Evolutionary conservation across 805 yeast genomes (phyloP), one percentile per base, ranked within the genome.

Genomic region (Peterozyma toletana): DNA sequence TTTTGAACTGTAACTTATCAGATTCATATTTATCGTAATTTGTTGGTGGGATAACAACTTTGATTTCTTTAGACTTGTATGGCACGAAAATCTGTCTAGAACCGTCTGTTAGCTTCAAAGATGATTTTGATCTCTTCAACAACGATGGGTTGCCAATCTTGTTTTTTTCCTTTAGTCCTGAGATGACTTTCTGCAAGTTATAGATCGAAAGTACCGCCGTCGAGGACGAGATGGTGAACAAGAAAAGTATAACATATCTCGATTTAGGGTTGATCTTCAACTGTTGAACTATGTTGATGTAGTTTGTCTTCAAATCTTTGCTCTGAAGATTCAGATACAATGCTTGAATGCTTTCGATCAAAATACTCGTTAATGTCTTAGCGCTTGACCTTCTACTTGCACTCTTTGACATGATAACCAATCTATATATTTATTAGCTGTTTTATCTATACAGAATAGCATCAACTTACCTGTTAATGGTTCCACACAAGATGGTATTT

Each of bases 11-110:
- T 44, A 77, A 70, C 54, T 73, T 72, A 55, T 77, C 81, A 7
- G 78, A 77, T 43, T 78, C 81, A 51, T 73, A 75, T 49, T 57
- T 65, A 54, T 75, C 82, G 48, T 60, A 52, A 48, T 70, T 71
- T 9, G 76, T 69, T 35, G 67, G 63, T 3, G 78, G 74, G 6
- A 77, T 66, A 34, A 67, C 66, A 17, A 77, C 67, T 35, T 74
- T 52, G 54, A 60, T 34, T 51, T 59, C 50, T 52, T 59, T 48
- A 16, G 54, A 44, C 68, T 76, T 62, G 60, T 74, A 51, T 60
- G 77, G 75, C n/a, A 77, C 71, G 45, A 63, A 64, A 30, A 77
- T 67, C 41, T 66, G 66, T 49, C 81, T 61, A n/a, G 67, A 51
- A 1, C 76, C 75, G 48, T 68, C 68, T 47, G 64, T 60, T 44